Evolutionary conservation across 225 moss, liverwort and hornwort species (phyloP), one percentile per base, ranked within the genome.

Genomic region (Marchantia polymorpha): DNA sequence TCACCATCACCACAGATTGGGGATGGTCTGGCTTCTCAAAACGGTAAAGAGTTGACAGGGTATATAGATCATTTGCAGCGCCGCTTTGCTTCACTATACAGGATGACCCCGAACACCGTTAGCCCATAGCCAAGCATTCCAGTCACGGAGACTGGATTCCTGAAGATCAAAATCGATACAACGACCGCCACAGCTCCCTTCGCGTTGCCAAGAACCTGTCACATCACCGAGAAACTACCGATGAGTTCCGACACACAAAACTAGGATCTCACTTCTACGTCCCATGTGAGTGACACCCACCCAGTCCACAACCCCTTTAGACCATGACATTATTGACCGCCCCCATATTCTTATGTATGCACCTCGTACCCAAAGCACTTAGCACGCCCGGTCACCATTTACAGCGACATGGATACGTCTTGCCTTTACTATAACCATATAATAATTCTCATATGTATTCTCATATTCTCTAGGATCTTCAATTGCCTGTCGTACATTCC

Each of bases 121-220:
- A 97, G 89, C 64, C 83, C 87, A 74, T 94, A 97, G 14, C 97
- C 97, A 31, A 90, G 77, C 94, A 97, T 97, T 67, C 97, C 97
- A 83, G 91, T 88, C 47, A 93, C 75, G 4, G 97, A 92, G 0
- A 97, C 97, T 17, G 97, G 97, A 82, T 97, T 97, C 81, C 91
- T 91, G 81, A 97, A 97, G 25, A 97, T 82, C 51, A 97, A 89
- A 86, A 97, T 93, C 64, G 97, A 97, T 66, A 97, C 92, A 73
- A 97, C 97, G 23, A 97, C 97, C 5, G 97, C 97, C 47, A 97
- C 94, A 23, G 97, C 97, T 53, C 94, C 97, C 79, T 97, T 97
- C 1, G 97, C 97, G 78, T 97, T 97, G 66, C 97, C 97, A 19
- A 97, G 85, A 69, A 97, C 97, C 89, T 89, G 86, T 9, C 61